A percentile compares a stretch with the other conserved stretches of the same genome.
phyloP scores from a whole-genome alignment of 805 yeast species.

The Wickerhamiella qilinensis region DNA sequence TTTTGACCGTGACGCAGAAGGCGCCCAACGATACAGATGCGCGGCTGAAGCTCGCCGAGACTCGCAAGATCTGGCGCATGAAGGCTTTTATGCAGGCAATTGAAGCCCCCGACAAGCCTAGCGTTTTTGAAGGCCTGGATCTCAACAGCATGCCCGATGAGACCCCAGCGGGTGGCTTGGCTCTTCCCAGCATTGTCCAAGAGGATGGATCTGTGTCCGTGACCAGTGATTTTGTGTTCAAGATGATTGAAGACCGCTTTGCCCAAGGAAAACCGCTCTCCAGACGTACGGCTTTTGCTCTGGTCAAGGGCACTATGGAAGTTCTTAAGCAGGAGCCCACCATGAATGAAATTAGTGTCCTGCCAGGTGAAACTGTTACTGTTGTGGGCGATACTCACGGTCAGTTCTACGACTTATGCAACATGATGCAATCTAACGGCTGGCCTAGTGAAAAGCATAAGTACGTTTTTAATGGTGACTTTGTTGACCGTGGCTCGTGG shows the following conservation, averaged over 20 bases:
- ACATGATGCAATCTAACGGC: conserved; percentile 64
- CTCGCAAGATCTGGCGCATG: conserved; percentile 49
- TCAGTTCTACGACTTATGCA: conserved; percentile 78
- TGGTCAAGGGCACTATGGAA: conserved; percentile 54
- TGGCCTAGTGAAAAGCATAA: conserved; percentile 47
- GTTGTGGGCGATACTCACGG: conserved; percentile 98
- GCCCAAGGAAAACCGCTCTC: conserved; percentile 59
- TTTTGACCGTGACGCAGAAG: conserved; percentile 40
- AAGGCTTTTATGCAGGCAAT: conserved; percentile 80
- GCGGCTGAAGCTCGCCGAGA: conserved; percentile 39
- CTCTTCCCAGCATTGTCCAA: too few relatives aligned
- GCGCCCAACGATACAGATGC: conserved; percentile 62
- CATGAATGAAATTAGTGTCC: conserved; percentile 48
- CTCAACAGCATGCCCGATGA: conserved; percentile 29
- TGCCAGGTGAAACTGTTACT: conserved; percentile 35
- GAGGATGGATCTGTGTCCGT: conserved; percentile 31
- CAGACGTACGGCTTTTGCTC: conserved; percentile 69
- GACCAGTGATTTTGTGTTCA: conserved; percentile 40
- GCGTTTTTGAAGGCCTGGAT: conserved; percentile 28
- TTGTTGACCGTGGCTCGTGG: conserved; percentile 97
- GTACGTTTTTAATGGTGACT: conserved; percentile 89
- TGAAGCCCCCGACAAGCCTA: conserved; percentile 45
- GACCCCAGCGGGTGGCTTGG: conserved; percentile 34
- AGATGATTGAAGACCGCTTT: conserved; percentile 57
- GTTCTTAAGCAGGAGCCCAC: conserved; percentile 52